These are phyloP conservation scores for Entomortierella chlamydospora DNA, from an alignment of 192 early-diverging fungal species.

Conservation along the genomic window DNA sequence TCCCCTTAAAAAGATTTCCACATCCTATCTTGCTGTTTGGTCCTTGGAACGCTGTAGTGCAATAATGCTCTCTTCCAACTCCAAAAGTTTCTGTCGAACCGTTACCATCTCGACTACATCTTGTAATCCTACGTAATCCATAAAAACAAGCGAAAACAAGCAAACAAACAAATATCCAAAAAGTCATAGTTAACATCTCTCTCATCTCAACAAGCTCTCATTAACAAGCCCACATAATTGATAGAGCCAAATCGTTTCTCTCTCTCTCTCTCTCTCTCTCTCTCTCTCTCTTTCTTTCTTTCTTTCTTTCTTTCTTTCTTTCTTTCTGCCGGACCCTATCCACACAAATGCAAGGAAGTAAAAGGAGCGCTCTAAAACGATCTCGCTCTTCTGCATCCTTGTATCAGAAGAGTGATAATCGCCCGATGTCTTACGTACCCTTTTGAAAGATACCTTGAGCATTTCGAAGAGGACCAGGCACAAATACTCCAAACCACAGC, in stretches of 20 bases:
- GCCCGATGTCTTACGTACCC: slow-evolving; percentile 11
- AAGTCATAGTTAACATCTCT: background rate
- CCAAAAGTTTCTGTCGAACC: slow-evolving; percentile 21
- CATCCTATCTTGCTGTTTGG: too few relatives aligned
- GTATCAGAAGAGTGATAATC: too few relatives aligned
- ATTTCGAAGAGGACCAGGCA: slow-evolving; percentile 36
- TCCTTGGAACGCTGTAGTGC: slow-evolving; percentile 12
- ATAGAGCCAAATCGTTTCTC: background rate
- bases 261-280: too few relatives aligned
- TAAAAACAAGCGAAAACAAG: background rate
- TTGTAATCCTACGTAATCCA: slow-evolving; percentile 18
- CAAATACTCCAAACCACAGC: slow-evolving; percentile 53
- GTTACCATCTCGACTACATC: slow-evolving; percentile 33
- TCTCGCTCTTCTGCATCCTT: background rate
- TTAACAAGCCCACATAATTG: background rate
- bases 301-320: background rate
- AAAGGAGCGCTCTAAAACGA: background rate
- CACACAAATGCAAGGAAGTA: slow-evolving; percentile 9
- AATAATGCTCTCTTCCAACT: slow-evolving; percentile 22
- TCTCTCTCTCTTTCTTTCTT: background rate
- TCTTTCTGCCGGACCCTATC: background rate
- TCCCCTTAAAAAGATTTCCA: too few relatives aligned
- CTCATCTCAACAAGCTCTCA: background rate
- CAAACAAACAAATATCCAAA: background rate
- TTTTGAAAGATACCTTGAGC: slow-evolving; percentile 39